Conservation (phyloP, 495 filamentous ascomycete genomes). For the Pyrenula massariospora region DNA sequence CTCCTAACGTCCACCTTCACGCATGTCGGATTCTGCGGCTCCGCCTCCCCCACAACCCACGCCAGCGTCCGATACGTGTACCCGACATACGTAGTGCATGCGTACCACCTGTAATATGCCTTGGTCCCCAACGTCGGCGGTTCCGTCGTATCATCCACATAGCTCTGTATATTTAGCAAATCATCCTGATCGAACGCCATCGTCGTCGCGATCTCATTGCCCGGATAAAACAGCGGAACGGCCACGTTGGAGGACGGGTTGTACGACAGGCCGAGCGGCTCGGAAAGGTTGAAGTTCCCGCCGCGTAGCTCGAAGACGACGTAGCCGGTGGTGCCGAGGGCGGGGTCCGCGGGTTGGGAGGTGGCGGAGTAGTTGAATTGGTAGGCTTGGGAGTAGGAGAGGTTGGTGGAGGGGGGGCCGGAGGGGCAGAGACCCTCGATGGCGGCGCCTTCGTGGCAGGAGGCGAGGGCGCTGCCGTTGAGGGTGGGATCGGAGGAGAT, state of each 20-base stretch:
- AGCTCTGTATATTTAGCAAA: slow-evolving; percentile 29
- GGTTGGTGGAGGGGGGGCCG: neutral
- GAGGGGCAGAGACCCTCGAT: slow-evolving; percentile 35
- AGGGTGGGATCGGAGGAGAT: slow-evolving; percentile 15
- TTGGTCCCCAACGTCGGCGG: slow-evolving; percentile 7
- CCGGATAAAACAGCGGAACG: slow-evolving; percentile 28
- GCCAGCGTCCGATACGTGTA: slow-evolving; percentile 40
- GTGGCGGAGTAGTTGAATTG: neutral
- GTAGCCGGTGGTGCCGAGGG: neutral
- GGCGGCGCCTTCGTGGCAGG: slow-evolving; percentile 46
- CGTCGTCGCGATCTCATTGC: slow-evolving; percentile 12
- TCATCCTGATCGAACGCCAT: slow-evolving; percentile 29
- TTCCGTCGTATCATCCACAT: slow-evolving; percentile 28
- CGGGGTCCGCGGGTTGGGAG: neutral
- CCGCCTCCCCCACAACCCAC: slow-evolving; percentile 28
- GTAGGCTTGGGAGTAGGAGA: neutral
- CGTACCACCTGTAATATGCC: slow-evolving; percentile 31
- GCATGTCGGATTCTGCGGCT: slow-evolving; percentile 46
- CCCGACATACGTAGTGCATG: slow-evolving; percentile 34
- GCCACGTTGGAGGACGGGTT: slow-evolving; percentile 39
- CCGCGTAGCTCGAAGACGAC: neutral
- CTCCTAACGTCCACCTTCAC: slow-evolving; percentile 29
- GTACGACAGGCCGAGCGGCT: slow-evolving; percentile 26
- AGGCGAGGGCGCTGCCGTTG: slow-evolving; percentile 22
- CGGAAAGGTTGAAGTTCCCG: slow-evolving; percentile 8